Base-by-base conservation (phyloP, 78 protist species). In the Cavenderia fasciculata region DNA sequence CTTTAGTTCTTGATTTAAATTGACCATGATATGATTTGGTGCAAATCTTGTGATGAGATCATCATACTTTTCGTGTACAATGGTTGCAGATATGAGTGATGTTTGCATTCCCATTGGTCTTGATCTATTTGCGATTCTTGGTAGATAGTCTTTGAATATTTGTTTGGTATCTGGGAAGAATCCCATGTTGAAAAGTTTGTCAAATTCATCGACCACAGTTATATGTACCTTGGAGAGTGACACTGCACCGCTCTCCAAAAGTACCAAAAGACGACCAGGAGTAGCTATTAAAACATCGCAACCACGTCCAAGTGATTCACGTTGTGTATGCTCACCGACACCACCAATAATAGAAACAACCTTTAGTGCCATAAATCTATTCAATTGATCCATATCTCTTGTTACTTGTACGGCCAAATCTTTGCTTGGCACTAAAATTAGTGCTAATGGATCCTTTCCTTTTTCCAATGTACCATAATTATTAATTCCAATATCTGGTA, bases 121-220 rank as follows among this genome's bases (percentile, higher is more conserved):
- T 16, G 33, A 68, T 57, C 38, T 70, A 21, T 71, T 49, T n/a
- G 40, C 63, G 0, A 82, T 33, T 10, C 21, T 23, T 65, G 90
- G 90, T 54, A 82, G 8, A 8, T 16, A 57, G 8, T 68, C 69
- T n/a, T n/a, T n/a, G 38, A 82, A 82, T 21, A 82, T 38, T 0
- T 69, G 70, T 25, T 44, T 82, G 8, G 44, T 57, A 33, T 82
- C 90, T 7, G 90, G 90, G 25, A 82, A 82, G 78, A 82, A 82
- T 27, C 90, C 90, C 2, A 46, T 59, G 73, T 82, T 82, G 57
- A 82, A 82, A 2, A 82, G 46, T 57, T 82, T 82, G 44, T 82
- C 90, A 31, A 82, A 82, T 33, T 82, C 90, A 44, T 82, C 90
- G n/a, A 82, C 23, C 21, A 82, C 78, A 14, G 78, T 68, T 33